Conservation (phyloP, 345 rosid genomes). For the Moricandia moricandioides region DNA sequence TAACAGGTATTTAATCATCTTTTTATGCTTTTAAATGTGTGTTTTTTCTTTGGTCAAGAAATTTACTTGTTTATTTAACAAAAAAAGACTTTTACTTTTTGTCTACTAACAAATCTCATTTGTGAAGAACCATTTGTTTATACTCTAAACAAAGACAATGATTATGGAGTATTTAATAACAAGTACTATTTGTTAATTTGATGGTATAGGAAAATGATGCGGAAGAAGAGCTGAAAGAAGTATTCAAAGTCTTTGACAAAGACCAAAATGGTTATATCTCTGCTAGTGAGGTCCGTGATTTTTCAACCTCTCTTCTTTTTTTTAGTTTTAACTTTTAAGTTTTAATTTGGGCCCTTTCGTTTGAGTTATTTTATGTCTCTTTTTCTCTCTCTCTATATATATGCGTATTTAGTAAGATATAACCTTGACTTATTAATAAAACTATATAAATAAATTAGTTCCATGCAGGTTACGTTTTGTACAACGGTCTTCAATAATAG, state of each 20-base stretch:
- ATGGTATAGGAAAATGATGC: constrained; percentile 51
- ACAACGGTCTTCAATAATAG: constrained; percentile 25
- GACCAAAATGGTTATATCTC: constrained; percentile 69
- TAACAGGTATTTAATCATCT: not conserved
- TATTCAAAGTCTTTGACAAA: constrained; percentile 66
- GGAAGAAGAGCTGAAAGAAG: constrained; percentile 56
- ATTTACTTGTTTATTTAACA: not conserved
- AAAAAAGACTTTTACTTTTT: not conserved
- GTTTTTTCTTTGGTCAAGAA: not conserved
- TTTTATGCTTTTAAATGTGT: not conserved
- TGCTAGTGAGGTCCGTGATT: constrained; percentile 50
- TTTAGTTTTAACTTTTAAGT: not conserved
- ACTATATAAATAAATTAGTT: not conserved
- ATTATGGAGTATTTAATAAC: not conserved
- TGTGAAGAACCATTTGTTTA: not conserved
- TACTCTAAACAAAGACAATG: not conserved
- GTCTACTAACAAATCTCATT: not conserved
- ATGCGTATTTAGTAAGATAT: not conserved
- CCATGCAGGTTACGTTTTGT: constrained; percentile 25
- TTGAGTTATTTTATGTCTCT: not conserved
- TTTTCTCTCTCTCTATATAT: not conserved
- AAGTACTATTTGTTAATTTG: not conserved
- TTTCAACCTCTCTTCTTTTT: not conserved
- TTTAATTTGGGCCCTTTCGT: not conserved
- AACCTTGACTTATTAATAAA: not conserved